A percentile compares a stretch with the other conserved stretches of the same genome.
phyloP scores from a whole-genome alignment of 257 asterid genomes.

The Gardenia jasminoides region DNA sequence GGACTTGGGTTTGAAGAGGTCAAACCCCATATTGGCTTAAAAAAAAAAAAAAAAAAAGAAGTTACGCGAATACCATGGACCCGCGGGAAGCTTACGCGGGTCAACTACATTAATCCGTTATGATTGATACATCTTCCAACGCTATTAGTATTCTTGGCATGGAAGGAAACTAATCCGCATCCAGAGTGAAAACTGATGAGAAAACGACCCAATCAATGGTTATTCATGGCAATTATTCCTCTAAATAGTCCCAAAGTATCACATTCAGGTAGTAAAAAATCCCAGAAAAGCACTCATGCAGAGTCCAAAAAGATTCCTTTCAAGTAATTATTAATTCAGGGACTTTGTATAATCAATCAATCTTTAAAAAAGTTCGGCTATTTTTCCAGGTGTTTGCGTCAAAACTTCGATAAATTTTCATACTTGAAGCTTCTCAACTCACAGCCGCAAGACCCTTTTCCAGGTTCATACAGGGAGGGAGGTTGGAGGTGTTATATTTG shows the following conservation, averaged over 20 bases:
- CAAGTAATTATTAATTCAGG: background rate
- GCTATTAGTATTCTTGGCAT: slow-evolving; percentile 12
- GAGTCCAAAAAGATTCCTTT: background rate
- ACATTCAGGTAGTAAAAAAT: background rate
- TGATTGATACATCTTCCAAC: background rate
- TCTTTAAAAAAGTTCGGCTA: background rate
- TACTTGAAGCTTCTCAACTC: background rate
- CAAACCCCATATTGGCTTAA: background rate
- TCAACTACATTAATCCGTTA: background rate
- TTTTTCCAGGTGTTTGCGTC: slow-evolving; percentile 5
- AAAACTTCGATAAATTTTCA: background rate
- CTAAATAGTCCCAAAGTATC: background rate
- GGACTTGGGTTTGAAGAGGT: background rate
- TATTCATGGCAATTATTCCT: background rate
- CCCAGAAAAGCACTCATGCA: background rate
- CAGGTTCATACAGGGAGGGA: background rate
- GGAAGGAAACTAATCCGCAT: slow-evolving; percentile 10
- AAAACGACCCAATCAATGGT: background rate
- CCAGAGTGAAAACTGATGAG: background rate
- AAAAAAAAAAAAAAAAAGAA: background rate
- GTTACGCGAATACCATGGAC: slow-evolving; percentile 1
- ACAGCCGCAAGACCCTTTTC: background rate
- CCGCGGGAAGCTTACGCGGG: slow-evolving; percentile 12
- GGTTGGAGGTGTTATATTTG: background rate
- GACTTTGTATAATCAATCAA: background rate